Base-by-base conservation (phyloP, 2,329 filamentous ascomycete genomes). In the Chrysoporthe deuterocubensis region DNA sequence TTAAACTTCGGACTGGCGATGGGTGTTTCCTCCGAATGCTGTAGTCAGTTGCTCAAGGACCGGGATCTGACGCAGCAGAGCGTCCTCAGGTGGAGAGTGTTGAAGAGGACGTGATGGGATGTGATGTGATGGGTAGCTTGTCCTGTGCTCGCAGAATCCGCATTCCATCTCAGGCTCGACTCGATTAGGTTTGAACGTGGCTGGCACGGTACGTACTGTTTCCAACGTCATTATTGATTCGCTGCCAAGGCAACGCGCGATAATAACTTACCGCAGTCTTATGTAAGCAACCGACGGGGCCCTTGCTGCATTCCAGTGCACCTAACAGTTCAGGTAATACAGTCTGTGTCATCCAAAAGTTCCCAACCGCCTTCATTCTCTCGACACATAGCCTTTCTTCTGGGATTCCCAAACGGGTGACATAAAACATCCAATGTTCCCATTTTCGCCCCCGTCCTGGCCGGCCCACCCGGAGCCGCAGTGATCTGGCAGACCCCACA, bases 151-250 rank as follows among this genome's bases (percentile, higher is more conserved):
- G 50, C 50, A 54, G 50, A 34, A 26, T 6, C 48, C 48, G 26
- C 21, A 52, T 34, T 34, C 21, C 50, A 54, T 16, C 14, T 7
- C 56, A 58, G 37, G 40, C 54, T n/a, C n/a, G 14, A 43, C 21
- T 13, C 9, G 18, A 5, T n/a, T 26, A 44, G 57, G 37, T 13
- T 21, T 44, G 37, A 6, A 21, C 21, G 37, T n/a, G 37, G 57
- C 37, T 40, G 37, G 14, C 57, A 18, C 57, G 37, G 37, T 60
- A 43, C 57, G 42, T 60, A 26, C 40, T 60, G 11, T 8, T 14
- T 34, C 13, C 21, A 43, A 42, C 37, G 57, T 60, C 57, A 60
- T 60, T 60, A 43, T 60, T 60, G 57, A 60, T 60, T 60, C 57
- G 57, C 57, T 60, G 57, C 57, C 37, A 18, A 60, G 57, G 7